phyloP scores from a whole-genome alignment of 169 alveolate genomes.

The Perkinsus olseni region DNA sequence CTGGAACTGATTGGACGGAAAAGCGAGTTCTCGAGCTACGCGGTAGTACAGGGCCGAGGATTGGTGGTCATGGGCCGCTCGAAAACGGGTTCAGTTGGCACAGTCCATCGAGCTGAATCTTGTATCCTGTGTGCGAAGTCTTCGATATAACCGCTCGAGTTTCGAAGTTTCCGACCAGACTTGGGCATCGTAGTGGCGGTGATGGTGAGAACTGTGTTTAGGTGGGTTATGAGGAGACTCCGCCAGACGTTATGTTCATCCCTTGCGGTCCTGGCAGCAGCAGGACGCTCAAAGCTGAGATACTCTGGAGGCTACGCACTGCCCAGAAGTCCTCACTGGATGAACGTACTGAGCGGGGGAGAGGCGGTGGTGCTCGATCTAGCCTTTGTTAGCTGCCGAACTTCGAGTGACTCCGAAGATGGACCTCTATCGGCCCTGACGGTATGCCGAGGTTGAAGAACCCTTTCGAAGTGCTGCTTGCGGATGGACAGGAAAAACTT shows the following conservation, averaged over 20 bases:
- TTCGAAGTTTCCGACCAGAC: too few relatives aligned
- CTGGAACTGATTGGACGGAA: not conserved
- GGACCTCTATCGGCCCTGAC: not conserved
- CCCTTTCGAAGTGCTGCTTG: not conserved
- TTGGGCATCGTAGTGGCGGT: too few relatives aligned
- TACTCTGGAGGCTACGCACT: not conserved
- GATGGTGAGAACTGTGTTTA: too few relatives aligned
- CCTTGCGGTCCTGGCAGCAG: not conserved
- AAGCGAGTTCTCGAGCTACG: not conserved
- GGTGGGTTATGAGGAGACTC: not conserved
- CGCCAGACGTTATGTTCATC: not conserved
- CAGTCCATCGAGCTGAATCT: too few relatives aligned
- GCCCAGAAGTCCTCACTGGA: not conserved
- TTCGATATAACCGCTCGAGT: too few relatives aligned
- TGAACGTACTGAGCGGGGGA: not conserved
- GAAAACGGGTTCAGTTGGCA: too few relatives aligned
- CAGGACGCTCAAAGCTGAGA: not conserved
- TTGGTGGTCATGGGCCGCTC: not conserved
- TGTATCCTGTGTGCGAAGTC: too few relatives aligned
- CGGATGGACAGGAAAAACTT: not conserved
- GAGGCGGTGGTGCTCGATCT: not conserved
- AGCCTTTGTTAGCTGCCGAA: not conserved
- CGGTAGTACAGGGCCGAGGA: not conserved
- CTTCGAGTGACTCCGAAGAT: not conserved
- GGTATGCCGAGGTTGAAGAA: not conserved